These are phyloP conservation scores for Boletellus emodensis DNA, from an alignment of 768 basidiomycete species.

Conservation along the genomic window DNA sequence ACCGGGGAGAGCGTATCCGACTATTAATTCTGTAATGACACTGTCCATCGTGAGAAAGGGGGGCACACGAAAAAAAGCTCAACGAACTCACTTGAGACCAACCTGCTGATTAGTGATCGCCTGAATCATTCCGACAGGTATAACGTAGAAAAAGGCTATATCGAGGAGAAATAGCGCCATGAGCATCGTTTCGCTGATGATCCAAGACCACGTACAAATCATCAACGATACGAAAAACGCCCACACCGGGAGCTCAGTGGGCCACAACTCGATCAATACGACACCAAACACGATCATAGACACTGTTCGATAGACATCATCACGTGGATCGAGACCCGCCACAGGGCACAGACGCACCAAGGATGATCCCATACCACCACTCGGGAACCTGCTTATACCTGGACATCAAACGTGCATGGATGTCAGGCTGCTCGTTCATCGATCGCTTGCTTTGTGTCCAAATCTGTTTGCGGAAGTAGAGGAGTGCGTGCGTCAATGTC, in stretches of 20 bases:
- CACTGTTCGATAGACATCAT: conserved; percentile 17
- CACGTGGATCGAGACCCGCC: not conserved
- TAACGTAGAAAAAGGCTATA: conserved; percentile 53
- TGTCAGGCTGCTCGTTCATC: conserved; percentile 74
- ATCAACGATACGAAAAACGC: conserved; percentile 36
- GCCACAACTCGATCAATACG: conserved; percentile 58
- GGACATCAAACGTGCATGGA: conserved; percentile 59
- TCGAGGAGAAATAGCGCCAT: not conserved
- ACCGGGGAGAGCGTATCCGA: conserved; percentile 54
- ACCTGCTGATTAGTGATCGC: conserved; percentile 82
- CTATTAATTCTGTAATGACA: conserved; percentile 60
- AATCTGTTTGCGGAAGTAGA: conserved; percentile 79
- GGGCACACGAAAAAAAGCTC: not conserved
- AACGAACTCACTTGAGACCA: conserved; percentile 29
- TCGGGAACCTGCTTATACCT: conserved; percentile 55
- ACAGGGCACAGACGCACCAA: conserved; percentile 14
- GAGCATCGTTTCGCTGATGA: not conserved
- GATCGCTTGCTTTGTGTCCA: conserved; percentile 66
- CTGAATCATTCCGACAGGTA: conserved; percentile 75
- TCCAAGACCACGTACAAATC: conserved; percentile 22
- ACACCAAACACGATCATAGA: conserved; percentile 57
- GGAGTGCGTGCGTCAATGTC: conserved; percentile 64
- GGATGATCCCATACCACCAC: conserved; percentile 49
- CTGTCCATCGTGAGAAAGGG: conserved; percentile 10
- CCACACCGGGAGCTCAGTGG: conserved; percentile 44